These are phyloP conservation scores for Pyracantha coccinea DNA, from an alignment of 331 rosid genomes.

Conservation along the genomic window DNA sequence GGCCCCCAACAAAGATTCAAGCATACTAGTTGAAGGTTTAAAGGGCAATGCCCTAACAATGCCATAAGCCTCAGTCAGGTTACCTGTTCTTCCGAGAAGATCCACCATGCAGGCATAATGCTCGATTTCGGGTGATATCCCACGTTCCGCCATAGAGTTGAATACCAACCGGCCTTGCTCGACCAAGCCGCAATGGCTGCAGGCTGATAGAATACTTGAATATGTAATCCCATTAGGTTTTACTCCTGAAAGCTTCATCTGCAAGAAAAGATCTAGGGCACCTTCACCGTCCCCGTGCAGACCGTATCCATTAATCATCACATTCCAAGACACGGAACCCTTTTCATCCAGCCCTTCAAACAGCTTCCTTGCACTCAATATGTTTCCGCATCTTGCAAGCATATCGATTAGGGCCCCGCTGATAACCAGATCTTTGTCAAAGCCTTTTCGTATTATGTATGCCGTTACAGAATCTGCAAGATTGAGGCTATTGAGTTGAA, in stretches of 20 bases:
- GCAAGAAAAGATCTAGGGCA: conserved; percentile 25
- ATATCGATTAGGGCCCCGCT: conserved; percentile 19
- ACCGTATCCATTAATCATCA: conserved; percentile 28
- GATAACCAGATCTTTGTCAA: conserved; percentile 15
- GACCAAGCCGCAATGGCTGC: conserved; percentile 30
- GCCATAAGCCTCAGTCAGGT: conserved; percentile 24
- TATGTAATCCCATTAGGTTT: conserved; percentile 13
- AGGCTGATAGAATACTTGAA: conserved; percentile 23
- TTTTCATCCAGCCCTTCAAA: conserved; percentile 15
- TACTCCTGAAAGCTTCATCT: conserved; percentile 17
- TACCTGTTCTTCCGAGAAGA: conserved; percentile 30
- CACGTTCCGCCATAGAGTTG: conserved; percentile 18
- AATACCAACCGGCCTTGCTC: conserved; percentile 19
- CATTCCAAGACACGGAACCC: conserved; percentile 22
- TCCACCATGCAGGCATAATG: conserved; percentile 31
- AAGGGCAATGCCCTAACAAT: conserved; percentile 14
- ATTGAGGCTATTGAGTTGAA: conserved; percentile 10
- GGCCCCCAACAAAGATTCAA: conserved; percentile 24
- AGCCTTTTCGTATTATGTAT: conserved; percentile 12
- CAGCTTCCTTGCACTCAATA: conserved; percentile 18
- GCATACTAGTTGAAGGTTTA: conserved; percentile 12
- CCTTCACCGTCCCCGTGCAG: conserved; percentile 26
- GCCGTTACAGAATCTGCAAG: conserved; percentile 6
- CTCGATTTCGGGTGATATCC: conserved; percentile 14
- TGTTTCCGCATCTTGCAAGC: conserved; percentile 23